A percentile compares a stretch with the other conserved stretches of the same genome.
Conservation (phyloP, 2,329 filamentous ascomycete species). For the Colletotrichum brevisporum region DNA sequence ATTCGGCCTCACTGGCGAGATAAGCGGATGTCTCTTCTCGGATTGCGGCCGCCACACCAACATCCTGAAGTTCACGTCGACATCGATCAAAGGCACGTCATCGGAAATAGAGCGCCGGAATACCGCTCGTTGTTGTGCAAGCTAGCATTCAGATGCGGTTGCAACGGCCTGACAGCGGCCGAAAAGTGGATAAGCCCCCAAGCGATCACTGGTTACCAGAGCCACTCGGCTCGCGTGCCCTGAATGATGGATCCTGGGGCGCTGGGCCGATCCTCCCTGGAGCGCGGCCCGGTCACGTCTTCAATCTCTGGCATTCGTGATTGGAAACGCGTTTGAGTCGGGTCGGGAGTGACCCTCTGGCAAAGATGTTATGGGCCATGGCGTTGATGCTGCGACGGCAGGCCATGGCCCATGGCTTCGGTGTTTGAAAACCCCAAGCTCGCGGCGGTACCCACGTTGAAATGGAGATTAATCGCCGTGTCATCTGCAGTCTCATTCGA, state of each 20-base stretch:
- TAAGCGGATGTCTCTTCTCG: slow-evolving; percentile 22
- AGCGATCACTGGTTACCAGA: slow-evolving; percentile 18
- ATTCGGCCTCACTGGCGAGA: slow-evolving; percentile 23
- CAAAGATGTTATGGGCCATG: not conserved
- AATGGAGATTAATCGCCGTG: slow-evolving; percentile 6
- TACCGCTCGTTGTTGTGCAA: slow-evolving; percentile 1
- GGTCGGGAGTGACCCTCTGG: not conserved
- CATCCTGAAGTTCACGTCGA: not conserved
- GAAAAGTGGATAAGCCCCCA: slow-evolving; percentile 18
- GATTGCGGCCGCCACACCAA: slow-evolving; percentile 23
- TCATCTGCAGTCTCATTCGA: slow-evolving; percentile 4
- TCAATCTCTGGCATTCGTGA: slow-evolving; percentile 8
- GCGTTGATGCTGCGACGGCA: not conserved
- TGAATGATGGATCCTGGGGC: slow-evolving; percentile 11
- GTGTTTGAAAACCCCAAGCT: slow-evolving; percentile 1
- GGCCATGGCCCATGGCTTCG: slow-evolving; percentile 1
- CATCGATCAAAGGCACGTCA: slow-evolving; percentile 30
- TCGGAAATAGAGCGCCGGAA: slow-evolving; percentile 8
- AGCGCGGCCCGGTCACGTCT: slow-evolving; percentile 28
- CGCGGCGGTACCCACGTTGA: slow-evolving; percentile 10
- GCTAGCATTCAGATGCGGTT: slow-evolving; percentile 1
- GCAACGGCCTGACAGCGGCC: slow-evolving; percentile 4
- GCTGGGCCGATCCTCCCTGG: slow-evolving; percentile 7
- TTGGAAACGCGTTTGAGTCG: not conserved
- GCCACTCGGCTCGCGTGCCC: slow-evolving; percentile 31